Evolutionary conservation across 2,329 filamentous ascomycete genomes (phyloP).

Genomic region (Dactylellina drechsleri): DNA sequence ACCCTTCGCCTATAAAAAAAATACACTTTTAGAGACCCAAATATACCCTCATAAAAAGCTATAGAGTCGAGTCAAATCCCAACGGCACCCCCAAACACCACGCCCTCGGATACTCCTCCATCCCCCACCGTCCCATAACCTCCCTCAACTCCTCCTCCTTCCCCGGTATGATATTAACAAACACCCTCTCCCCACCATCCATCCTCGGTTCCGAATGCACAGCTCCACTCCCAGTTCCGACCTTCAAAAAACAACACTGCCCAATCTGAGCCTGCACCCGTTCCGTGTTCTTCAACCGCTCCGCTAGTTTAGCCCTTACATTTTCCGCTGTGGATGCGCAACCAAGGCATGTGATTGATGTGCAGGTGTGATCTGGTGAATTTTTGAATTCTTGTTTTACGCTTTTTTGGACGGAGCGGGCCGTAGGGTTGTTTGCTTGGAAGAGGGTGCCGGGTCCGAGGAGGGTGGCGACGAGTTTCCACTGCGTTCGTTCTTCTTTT

Average conservation of each 20-base stretch:
- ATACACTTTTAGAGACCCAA: not conserved
- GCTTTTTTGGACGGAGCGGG: constrained; percentile 60
- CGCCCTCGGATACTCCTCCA: constrained; percentile 61
- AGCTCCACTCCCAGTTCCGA: constrained; percentile 63
- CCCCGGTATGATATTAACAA: constrained; percentile 63
- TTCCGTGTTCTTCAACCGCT: constrained; percentile 6
- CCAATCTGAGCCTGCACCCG: constrained; percentile 55
- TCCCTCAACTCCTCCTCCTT: constrained; percentile 60
- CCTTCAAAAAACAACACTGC: constrained; percentile 63
- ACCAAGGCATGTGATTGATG: constrained; percentile 63
- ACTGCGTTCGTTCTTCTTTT: constrained; percentile 60
- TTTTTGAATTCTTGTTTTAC: constrained; percentile 59
- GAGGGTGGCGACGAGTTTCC: constrained; percentile 66
- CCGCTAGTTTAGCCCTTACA: constrained; percentile 61
- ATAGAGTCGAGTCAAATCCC: constrained; percentile 16
- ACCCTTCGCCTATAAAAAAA: not conserved
- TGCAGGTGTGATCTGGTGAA: constrained; percentile 62
- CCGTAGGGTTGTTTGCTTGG: constrained; percentile 60
- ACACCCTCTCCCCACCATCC: constrained; percentile 60
- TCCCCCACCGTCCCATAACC: constrained; percentile 61
- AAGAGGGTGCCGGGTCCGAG: constrained; percentile 66
- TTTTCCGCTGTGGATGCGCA: constrained; percentile 64
- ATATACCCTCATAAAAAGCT: not conserved
- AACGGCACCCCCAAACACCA: constrained; percentile 57
- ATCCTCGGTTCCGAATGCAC: constrained; percentile 64